phyloP scores from a whole-genome alignment of 2,329 filamentous ascomycete species.

The Exophiala bonariae region DNA sequence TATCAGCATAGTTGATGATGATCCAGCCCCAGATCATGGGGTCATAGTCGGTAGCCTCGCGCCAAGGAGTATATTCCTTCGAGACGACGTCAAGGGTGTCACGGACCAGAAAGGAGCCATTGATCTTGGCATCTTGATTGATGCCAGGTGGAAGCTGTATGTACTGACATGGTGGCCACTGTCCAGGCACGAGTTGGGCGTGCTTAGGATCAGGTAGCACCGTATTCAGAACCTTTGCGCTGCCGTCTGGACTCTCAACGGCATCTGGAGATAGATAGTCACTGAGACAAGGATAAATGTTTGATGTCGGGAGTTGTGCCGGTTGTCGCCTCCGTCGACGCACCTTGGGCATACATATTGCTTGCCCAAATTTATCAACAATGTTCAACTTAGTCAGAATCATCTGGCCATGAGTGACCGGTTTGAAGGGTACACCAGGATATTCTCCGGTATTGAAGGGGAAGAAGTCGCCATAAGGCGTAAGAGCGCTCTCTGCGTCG shows the following conservation, averaged over 20 bases:
- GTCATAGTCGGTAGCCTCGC: conserved; percentile 14
- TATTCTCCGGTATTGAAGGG: conserved; percentile 25
- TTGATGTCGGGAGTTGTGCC: conserved; percentile 17
- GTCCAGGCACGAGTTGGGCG: not conserved
- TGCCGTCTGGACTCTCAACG: conserved; percentile 30
- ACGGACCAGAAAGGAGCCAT: conserved; percentile 28
- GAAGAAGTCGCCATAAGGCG: conserved; percentile 37
- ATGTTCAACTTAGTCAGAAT: conserved; percentile 48
- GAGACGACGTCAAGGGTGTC: no score
- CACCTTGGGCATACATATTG: conserved; percentile 26
- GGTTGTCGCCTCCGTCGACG: conserved; percentile 2
- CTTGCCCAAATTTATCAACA: conserved; percentile 53
- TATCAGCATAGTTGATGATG: conserved; percentile 32
- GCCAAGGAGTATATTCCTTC: conserved; percentile 11
- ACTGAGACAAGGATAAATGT: conserved; percentile 36
- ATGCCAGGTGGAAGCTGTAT: conserved; percentile 43
- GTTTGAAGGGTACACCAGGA: conserved; percentile 41
- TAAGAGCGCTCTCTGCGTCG: conserved; percentile 32
- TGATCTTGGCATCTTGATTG: conserved; percentile 32
- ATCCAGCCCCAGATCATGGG: conserved; percentile 32
- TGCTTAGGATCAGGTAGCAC: not conserved
- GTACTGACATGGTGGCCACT: conserved; percentile 32
- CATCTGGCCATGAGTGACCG: conserved; percentile 51
- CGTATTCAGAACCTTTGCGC: conserved; percentile 28
- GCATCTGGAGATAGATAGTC: conserved; percentile 36